Percentiles rank a stretch among this genome's conserved stretches.
Conservation (phyloP, 768 basidiomycete genomes). For the Chiua virens region DNA sequence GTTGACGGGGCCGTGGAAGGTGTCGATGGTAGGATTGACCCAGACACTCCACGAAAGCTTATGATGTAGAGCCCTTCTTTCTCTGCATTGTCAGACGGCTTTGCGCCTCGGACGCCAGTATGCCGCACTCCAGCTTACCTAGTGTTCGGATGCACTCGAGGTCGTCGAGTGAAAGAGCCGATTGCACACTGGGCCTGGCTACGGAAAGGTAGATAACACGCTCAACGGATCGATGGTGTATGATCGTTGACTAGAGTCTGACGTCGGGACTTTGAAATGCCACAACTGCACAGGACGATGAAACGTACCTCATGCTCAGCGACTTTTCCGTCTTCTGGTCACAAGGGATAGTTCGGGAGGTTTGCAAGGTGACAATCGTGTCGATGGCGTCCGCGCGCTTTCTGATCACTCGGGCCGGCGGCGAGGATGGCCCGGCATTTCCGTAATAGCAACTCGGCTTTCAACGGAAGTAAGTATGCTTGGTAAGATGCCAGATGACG, state of each 20-base stretch:
- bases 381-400: no score
- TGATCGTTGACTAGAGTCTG: conserved; percentile 8
- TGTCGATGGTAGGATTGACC: conserved; percentile 44
- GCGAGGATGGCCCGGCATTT: no score
- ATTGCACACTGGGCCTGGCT: no score
- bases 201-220: no score
- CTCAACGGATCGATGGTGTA: no score
- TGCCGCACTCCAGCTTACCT: conserved; percentile 27
- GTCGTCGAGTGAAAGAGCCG: conserved; percentile 33
- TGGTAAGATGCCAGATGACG: no score
- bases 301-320: conserved; percentile 12
- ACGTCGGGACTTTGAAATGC: background rate
- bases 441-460: no score
- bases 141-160: conserved; percentile 43
- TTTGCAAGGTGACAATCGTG: no score
- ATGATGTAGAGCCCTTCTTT: conserved; percentile 42
- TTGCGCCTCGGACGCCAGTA: background rate
- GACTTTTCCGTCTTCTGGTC: background rate
- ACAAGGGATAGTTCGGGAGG: no score
- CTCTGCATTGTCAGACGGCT: conserved; percentile 27
- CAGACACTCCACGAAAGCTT: conserved; percentile 55
- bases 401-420: no score
- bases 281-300: background rate
- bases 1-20: conserved; percentile 46
- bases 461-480: no score